Evolutionary conservation across 306 rosid genomes (phyloP).

Genomic region (Medicago arabica): DNA sequence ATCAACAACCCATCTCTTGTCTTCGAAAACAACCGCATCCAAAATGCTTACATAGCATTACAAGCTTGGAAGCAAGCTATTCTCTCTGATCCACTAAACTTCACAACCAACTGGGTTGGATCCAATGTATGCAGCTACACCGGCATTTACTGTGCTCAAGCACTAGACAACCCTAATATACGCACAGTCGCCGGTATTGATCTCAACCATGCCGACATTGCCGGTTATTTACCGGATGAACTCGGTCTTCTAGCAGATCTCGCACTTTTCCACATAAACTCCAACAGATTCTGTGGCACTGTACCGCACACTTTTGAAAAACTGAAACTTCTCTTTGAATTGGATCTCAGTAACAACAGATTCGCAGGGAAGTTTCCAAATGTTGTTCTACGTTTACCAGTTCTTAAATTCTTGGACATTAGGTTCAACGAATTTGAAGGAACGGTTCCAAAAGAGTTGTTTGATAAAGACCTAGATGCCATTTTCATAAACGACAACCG

Average conservation of each 20-base stretch:
- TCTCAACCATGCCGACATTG: conserved; percentile 78
- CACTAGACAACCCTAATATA: conserved; percentile 51
- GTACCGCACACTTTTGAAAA: conserved; percentile 59
- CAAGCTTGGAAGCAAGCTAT: conserved; percentile 77
- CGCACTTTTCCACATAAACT: conserved; percentile 64
- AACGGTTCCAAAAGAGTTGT: conserved; percentile 55
- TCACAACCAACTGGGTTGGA: conserved; percentile 68
- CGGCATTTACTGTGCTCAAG: conserved; percentile 62
- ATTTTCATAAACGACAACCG: conserved; percentile 72
- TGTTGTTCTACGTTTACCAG: conserved; percentile 58
- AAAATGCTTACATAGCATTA: conserved; percentile 63
- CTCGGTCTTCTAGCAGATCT: conserved; percentile 64
- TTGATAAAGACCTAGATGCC: conserved; percentile 73
- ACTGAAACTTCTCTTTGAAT: conserved; percentile 57
- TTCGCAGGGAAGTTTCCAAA: conserved; percentile 69
- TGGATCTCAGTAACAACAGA: conserved; percentile 74
- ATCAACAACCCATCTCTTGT: conserved; percentile 43
- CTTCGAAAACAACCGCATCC: conserved; percentile 58
- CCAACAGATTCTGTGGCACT: conserved; percentile 74
- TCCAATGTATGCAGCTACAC: conserved; percentile 64
- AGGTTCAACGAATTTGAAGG: conserved; percentile 84
- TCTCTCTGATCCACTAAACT: conserved; percentile 62
- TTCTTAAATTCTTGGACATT: conserved; percentile 64
- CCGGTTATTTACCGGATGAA: conserved; percentile 72
- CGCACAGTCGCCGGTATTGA: conserved; percentile 76